These are phyloP conservation scores for Zymoseptoria brevis DNA, from an alignment of 2,329 filamentous ascomycete genomes.

Conservation along the genomic window DNA sequence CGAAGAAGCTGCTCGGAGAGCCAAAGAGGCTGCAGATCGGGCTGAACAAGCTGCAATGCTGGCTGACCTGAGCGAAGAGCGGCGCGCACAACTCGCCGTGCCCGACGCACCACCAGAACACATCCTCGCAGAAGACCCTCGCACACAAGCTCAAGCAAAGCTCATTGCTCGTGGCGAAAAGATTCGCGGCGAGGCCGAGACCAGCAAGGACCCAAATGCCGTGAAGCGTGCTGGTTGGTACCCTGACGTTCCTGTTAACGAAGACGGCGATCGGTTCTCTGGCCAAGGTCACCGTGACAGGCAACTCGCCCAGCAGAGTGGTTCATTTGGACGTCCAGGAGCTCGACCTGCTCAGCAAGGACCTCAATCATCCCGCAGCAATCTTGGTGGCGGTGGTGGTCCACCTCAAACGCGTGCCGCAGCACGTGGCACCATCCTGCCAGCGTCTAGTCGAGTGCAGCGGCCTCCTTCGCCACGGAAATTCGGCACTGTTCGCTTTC, in stretches of 20 bases:
- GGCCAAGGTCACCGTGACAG: neutral
- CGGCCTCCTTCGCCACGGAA: neutral
- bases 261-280: neutral
- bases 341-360: neutral
- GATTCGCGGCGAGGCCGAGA: neutral
- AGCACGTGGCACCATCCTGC: neutral
- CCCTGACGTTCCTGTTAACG: neutral
- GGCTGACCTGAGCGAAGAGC: neutral
- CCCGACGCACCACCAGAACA: neutral
- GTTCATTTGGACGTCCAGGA: neutral
- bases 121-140: neutral
- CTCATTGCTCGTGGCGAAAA: neutral
- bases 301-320: neutral
- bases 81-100: neutral
- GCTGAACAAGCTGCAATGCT: neutral
- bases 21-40: neutral
- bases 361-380: neutral
- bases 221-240: neutral
- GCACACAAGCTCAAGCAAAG: neutral
- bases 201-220: neutral
- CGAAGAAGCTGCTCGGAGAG: neutral
- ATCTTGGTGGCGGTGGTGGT: neutral
- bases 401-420: neutral
- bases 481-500: neutral
- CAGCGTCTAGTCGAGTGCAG: neutral